Conservation (phyloP, 2,329 filamentous ascomycete species). For the Calonectria montana region DNA sequence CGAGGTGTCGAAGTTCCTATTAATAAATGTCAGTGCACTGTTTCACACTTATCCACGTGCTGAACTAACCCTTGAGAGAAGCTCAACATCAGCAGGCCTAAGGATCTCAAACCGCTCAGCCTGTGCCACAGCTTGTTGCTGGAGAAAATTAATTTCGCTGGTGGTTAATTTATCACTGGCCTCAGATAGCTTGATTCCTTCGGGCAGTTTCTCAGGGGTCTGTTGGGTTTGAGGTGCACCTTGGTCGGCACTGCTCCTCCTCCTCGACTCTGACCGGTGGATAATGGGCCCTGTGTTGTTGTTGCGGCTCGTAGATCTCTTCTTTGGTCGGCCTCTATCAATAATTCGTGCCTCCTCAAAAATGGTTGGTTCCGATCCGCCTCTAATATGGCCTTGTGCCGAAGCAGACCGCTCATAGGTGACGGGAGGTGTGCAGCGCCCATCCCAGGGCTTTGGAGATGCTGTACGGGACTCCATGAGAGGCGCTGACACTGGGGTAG, state of each 20-base stretch:
- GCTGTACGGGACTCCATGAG: conserved; percentile 51
- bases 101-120: conserved; percentile 74
- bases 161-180: conserved; percentile 60
- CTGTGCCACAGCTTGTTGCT: conserved; percentile 72
- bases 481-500: conserved; percentile 64
- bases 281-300: conserved; percentile 52
- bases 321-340: conserved; percentile 71
- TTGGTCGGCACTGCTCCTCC: conserved; percentile 63
- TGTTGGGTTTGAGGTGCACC: conserved; percentile 35
- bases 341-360: conserved; percentile 55
- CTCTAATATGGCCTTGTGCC: conserved; percentile 57
- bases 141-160: conserved; percentile 62
- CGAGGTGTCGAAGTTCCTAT: conserved; percentile 79
- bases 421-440: conserved; percentile 42
- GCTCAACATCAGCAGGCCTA: conserved; percentile 70
- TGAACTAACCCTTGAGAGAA: conserved; percentile 69
- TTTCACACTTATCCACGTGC: background rate
- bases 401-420: conserved; percentile 25
- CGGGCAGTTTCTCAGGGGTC: conserved; percentile 71
- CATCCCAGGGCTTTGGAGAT: conserved; percentile 60
- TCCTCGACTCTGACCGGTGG: conserved; percentile 56
- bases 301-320: conserved; percentile 57
- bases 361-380: conserved; percentile 66
- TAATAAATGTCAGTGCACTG: conserved; percentile 16
- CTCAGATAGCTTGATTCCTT: conserved; percentile 66